These are phyloP conservation scores for Gossypium gossypioides DNA, from an alignment of 441 rosid genomes.

Conservation along the genomic window DNA sequence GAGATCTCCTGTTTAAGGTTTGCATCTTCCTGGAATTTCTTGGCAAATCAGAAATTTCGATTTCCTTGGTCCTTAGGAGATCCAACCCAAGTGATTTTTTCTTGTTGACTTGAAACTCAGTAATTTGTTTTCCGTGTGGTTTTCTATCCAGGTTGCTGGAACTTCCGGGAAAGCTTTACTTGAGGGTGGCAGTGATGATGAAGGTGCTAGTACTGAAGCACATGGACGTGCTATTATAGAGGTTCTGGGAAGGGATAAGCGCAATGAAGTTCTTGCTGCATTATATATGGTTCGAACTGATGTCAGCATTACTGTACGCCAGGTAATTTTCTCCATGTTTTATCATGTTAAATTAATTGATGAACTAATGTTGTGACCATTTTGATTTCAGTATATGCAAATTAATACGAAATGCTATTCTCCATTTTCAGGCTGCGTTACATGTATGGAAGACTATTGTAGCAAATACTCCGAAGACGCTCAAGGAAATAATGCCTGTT, in stretches of 20 bases:
- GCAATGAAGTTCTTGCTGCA: slow-evolving; percentile 97
- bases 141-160: slow-evolving; percentile 78
- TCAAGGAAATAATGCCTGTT: slow-evolving; percentile 95
- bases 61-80: slow-evolving; percentile 10
- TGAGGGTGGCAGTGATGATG: slow-evolving; percentile 99
- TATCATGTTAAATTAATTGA: background rate
- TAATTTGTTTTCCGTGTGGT: slow-evolving; percentile 3
- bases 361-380: background rate
- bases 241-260: slow-evolving; percentile 91
- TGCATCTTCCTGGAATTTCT: slow-evolving; percentile 8
- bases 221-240: slow-evolving; percentile 99
- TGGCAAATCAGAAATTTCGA: background rate
- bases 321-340: slow-evolving; percentile 48
- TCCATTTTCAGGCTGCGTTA: slow-evolving; percentile 69
- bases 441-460: slow-evolving; percentile 99
- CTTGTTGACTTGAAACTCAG: slow-evolving; percentile 7
- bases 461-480: slow-evolving; percentile 96
- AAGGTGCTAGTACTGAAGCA: slow-evolving; percentile 99
- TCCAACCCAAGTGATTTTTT: slow-evolving; percentile 2
- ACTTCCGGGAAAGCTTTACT: slow-evolving; percentile 98
- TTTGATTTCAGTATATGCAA: background rate
- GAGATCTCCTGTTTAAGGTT: slow-evolving; percentile 97
- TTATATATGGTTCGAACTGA: slow-evolving; percentile 97
- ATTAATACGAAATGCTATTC: background rate
- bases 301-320: slow-evolving; percentile 92